Percentiles rank a stretch among this genome's conserved stretches.
These are phyloP conservation scores for Viola pubescens DNA, from an alignment of 441 rosid species.

Conservation along the genomic window DNA sequence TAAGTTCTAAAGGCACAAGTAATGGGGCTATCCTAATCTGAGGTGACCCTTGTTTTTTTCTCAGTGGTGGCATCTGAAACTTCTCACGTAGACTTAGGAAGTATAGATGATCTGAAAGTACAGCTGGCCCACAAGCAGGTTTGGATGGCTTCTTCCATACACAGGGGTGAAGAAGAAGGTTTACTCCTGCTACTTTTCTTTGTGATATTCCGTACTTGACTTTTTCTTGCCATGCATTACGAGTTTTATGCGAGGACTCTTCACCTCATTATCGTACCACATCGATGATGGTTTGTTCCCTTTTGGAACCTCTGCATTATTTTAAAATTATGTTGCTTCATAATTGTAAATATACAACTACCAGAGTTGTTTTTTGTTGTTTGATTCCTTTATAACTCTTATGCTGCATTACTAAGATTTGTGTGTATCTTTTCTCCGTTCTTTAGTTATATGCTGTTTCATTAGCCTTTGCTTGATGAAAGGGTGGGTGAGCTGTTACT, in stretches of 20 bases:
- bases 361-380: no score
- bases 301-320: no score
- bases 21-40: not conserved
- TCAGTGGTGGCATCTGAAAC: conserved; percentile 45
- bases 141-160: conserved; percentile 96
- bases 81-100: conserved; percentile 27
- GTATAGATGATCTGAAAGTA: conserved; percentile 44
- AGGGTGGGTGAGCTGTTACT: not conserved
- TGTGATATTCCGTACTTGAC: not conserved
- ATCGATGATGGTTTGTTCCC: no score
- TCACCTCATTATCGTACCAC: no score
- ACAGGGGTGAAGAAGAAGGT: conserved; percentile 93
- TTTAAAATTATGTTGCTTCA: no score
- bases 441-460: not conserved
- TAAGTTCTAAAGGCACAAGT: no score
- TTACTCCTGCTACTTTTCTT: conserved; percentile 7
- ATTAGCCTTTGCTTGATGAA: not conserved
- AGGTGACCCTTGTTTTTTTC: conserved; percentile 7
- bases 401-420: no score
- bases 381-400: no score
- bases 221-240: not conserved
- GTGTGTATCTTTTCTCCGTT: no score
- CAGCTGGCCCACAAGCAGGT: conserved; percentile 50
- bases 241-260: no score
- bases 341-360: no score